Percentiles rank a stretch among this genome's conserved stretches.
Evolutionary conservation across 2,329 filamentous ascomycete species (phyloP).

Genomic region (Alternaria dauci): DNA sequence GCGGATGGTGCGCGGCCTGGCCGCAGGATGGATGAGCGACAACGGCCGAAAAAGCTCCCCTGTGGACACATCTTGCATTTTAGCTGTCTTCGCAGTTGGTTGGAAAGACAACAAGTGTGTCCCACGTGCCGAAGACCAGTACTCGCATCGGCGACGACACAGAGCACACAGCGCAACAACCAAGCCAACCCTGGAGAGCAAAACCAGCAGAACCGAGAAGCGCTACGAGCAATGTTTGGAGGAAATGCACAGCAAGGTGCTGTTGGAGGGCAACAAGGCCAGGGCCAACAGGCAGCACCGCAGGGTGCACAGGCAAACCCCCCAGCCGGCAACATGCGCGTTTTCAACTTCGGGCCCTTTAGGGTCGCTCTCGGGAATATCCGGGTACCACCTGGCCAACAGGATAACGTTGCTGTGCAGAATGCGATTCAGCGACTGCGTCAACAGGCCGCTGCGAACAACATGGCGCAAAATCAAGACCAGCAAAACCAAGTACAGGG

Average conservation of each 20-base stretch:
- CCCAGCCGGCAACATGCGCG: conserved; percentile 44
- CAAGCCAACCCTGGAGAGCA: conserved; percentile 35
- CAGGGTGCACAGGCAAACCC: conserved; percentile 34
- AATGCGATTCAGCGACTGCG: conserved; percentile 37
- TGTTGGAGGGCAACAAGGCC: conserved; percentile 28
- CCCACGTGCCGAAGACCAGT: conserved; percentile 92
- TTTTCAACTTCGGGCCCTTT: conserved; percentile 50
- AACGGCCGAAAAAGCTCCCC: conserved; percentile 92
- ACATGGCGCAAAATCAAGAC: conserved; percentile 32
- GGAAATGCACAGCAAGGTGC: conserved; percentile 30
- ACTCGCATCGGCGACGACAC: conserved; percentile 54
- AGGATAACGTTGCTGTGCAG: conserved; percentile 34
- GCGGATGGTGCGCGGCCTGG: conserved; percentile 50
- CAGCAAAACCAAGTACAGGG: conserved; percentile 26
- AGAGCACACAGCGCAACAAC: conserved; percentile 40
- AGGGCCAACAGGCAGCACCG: conserved; percentile 17
- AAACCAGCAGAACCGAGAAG: conserved; percentile 25
- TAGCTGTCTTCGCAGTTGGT: conserved; percentile 93
- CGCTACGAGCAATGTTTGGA: conserved; percentile 30
- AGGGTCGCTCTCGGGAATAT: conserved; percentile 47
- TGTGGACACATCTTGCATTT: conserved; percentile 96
- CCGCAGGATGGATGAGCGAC: conserved; percentile 74
- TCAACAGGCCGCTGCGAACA: conserved; percentile 32
- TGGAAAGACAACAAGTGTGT: conserved; percentile 96
- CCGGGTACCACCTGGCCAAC: conserved; percentile 40